phyloP scores from a whole-genome alignment of 805 yeast species.

The Candida railenensis region DNA sequence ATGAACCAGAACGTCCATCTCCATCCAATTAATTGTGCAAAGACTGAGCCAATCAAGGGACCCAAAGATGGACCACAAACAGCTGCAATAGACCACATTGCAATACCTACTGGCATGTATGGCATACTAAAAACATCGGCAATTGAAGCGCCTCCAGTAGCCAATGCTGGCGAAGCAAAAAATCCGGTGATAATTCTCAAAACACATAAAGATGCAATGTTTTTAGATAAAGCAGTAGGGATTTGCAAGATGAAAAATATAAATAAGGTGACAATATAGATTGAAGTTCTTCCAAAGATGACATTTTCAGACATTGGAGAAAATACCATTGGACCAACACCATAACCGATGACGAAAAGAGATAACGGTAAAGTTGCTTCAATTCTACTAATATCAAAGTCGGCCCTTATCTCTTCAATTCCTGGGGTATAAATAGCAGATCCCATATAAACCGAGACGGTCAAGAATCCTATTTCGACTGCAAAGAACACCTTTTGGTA shows the following conservation, averaged over 20 bases:
- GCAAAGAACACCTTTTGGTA: slow-evolving; percentile 38
- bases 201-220: slow-evolving; percentile 47
- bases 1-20: slow-evolving; percentile 57
- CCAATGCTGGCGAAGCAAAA: slow-evolving; percentile 49
- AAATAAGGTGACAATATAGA: slow-evolving; percentile 43
- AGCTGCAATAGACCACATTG: slow-evolving; percentile 49
- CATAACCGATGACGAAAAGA: slow-evolving; percentile 56
- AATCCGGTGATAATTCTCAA: slow-evolving; percentile 51
- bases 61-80: slow-evolving; percentile 51
- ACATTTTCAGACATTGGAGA: slow-evolving; percentile 56
- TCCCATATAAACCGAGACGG: slow-evolving; percentile 51
- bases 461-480: slow-evolving; percentile 40
- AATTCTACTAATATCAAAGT: slow-evolving; percentile 42
- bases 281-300: slow-evolving; percentile 45
- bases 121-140: slow-evolving; percentile 44
- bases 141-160: slow-evolving; percentile 54
- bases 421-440: slow-evolving; percentile 54
- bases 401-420: slow-evolving; percentile 35
- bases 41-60: slow-evolving; percentile 51
- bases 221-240: slow-evolving; percentile 47
- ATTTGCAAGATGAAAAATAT: slow-evolving; percentile 48
- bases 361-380: slow-evolving; percentile 44
- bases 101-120: slow-evolving; percentile 40
- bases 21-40: slow-evolving; percentile 44
- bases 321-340: slow-evolving; percentile 54